Base-by-base conservation (phyloP, 352 stramenopile genomes). In the Pythium brachiatum region DNA sequence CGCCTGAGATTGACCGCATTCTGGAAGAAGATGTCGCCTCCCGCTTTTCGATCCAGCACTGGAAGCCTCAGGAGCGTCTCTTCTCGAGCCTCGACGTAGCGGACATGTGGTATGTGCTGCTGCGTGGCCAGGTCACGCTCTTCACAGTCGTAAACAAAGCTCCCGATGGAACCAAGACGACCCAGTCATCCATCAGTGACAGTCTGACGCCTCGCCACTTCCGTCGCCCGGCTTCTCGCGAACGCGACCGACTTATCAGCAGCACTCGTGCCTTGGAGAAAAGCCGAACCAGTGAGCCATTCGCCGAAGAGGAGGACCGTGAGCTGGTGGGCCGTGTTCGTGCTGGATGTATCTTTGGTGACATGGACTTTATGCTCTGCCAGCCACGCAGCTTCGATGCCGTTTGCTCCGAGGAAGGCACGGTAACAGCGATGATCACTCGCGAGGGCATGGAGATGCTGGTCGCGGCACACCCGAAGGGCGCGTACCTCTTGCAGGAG, bases 281-380 rank as follows among this genome's bases (percentile, higher is more conserved):
- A 3, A 25, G 55, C 18, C 38, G 50, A 25, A 18, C 21, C 36
- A 57, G 23, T 26, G 58, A 68, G 48, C 52, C 59, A 3, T 66
- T 46, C 26, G 39, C 59, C 15, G 59, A 68, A 58, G 61, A 62
- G 5, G 57, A 52, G n/a, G 52, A 52, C 26, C 76, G 65, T 31
- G 76, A 83, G 20, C 52, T 88, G 1, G 72, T 89, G 7, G 70
- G 79, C 1, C 78, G 73, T n/a, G 76, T 86, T 0, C 70, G 75
- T 15, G 68, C 78, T 26, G 78, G 78, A 7, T 85, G 76, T 38
- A 81, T 89, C 44, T 86, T 88, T 48, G 80, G 80, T 15, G 80
- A 89, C 41, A 78, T 89, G 74, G 80, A 86, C 57, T 89, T 82
- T 44, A 71, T 85, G 60, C 64, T 89, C 51, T 54, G 62, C 26